Base-by-base conservation (phyloP, 176 grass and related monocot species). In the Aegilops longissima region DNA sequence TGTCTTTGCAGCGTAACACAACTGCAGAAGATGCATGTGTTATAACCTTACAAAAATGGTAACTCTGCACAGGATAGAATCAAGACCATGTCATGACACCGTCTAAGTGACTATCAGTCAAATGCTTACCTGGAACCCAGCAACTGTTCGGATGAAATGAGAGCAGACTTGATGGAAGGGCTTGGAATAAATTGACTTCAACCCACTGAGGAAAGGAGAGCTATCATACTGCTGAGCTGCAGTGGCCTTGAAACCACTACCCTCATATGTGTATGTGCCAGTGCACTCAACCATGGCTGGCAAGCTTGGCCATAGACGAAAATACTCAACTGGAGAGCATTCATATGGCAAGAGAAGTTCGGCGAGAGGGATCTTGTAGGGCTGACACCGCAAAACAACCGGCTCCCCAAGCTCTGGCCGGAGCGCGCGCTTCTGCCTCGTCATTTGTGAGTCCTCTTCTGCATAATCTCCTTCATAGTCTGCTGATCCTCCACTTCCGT, bases 151-250 rank as follows among this genome's bases (percentile, higher is more conserved):
- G 77, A 98, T 98, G 87, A 98, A 98, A 91, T 98, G 94, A 16
- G 97, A 96, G 76, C 92, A 98, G 39, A 98, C 97, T 91, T 94
- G 97, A 91, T 98, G 97, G 84, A 98, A 98, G 42, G 94, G 94
- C 82, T 98, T 96, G 0, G 92, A 84, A 20, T 87, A 91, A 31
- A 98, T 88, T 58, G 92, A 94, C 80, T 96, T 96, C 73, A 98
- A 86, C 64, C 97, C 94, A 66, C 92, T 93, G 11, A 98, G 93
- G 87, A 96, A 96, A 35, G 97, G 97, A 31, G 94, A 98, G 71
- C 92, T 73, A 27, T 98, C 92, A 12, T 98, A 98, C 79, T 98
- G 97, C 90, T 99, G 97, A 33, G 97, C 97, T 72, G 97, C 97
- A 2, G 97, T 99, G 62, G 97, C 97, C 87, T 99, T 99, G 85